Conservation (phyloP, 345 rosid species). For the Populus nigra region DNA sequence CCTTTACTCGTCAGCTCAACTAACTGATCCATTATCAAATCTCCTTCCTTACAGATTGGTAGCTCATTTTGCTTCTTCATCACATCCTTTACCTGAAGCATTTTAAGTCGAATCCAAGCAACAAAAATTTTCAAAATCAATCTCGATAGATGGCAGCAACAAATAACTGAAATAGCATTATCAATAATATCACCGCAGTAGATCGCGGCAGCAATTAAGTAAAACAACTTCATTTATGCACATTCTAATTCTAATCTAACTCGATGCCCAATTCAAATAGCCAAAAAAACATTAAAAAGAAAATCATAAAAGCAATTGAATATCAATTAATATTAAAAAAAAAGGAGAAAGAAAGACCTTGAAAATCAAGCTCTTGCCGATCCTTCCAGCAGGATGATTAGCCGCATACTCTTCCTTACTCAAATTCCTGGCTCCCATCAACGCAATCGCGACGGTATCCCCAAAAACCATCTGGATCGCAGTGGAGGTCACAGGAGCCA, state of each 20-base stretch:
- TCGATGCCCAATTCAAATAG: background rate
- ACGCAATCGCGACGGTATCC: conserved; percentile 93
- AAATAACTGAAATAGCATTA: no score
- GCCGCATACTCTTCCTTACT: conserved; percentile 80
- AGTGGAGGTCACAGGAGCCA: conserved; percentile 95
- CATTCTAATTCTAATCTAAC: background rate
- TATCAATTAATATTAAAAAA: background rate
- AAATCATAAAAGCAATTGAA: background rate
- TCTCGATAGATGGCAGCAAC: no score
- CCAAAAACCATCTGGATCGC: conserved; percentile 99
- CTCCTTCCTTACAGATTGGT: conserved; percentile 84
- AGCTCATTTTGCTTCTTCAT: conserved; percentile 92
- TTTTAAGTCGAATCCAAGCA: background rate
- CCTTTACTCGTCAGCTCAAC: conserved; percentile 92
- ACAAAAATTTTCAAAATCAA: background rate
- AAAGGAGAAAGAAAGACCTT: conserved; percentile 43
- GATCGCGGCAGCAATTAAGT: no score
- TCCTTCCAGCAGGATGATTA: conserved; percentile 95
- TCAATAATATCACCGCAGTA: no score
- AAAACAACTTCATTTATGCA: background rate
- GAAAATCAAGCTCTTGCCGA: conserved; percentile 87
- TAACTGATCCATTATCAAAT: conserved; percentile 88
- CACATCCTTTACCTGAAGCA: conserved; percentile 68
- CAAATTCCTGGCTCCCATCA: conserved; percentile 85
- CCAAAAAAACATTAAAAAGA: background rate